Base-by-base conservation (phyloP, 441 rosid genomes). In the Pelargonium exstipulatum region DNA sequence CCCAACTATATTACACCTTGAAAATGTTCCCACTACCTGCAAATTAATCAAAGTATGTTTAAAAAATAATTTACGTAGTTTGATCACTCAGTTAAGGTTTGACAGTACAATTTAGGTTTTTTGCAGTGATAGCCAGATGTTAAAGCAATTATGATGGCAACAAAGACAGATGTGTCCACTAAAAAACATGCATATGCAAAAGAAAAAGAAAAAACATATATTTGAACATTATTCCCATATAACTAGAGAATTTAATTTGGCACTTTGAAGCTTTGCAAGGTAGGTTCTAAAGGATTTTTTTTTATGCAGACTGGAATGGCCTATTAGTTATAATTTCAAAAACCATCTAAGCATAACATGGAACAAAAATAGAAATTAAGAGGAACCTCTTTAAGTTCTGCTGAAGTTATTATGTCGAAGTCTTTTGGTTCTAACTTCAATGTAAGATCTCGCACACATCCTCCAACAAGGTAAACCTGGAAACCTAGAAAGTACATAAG, bases 391-490 rank as follows among this genome's bases (percentile, higher is more conserved):
- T 66, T 82, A 73, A 93, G 94, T 75, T 89, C 83, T 35, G 96
- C 97, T 46, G 97, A 81, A 65, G 98, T 93, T 58, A 93, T 72
- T 58, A 93, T 70, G 73, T 93, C 92, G 12, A 93, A 93, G 74
- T 89, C 97, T 68, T 88, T 86, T 0, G 98, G 97, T 40, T 72
- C 83, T 79, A 88, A 75, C 77, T 86, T 87, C 72, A 93, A 73
- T 40, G 89, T 81, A 74, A 92, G 92, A 85, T 92, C 98, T 49
- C 98, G 78, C 60, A 90, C 94, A 70, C 97, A 89, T 2, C 98
- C 98, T 73, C 97, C 98, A 49, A 90, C 98, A 65, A 90, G 91
- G 77, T 89, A 89, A 67, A 84, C 96, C 66, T 87, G 89, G 77
- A 77, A 79, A 22, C 98, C 98, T 90, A 3, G 17, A 55, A 35